Percentiles rank a stretch among this genome's conserved stretches.
Evolutionary conservation across 1,284 basidiomycete genomes (phyloP).

Genomic region (Marasmius fiardii): DNA sequence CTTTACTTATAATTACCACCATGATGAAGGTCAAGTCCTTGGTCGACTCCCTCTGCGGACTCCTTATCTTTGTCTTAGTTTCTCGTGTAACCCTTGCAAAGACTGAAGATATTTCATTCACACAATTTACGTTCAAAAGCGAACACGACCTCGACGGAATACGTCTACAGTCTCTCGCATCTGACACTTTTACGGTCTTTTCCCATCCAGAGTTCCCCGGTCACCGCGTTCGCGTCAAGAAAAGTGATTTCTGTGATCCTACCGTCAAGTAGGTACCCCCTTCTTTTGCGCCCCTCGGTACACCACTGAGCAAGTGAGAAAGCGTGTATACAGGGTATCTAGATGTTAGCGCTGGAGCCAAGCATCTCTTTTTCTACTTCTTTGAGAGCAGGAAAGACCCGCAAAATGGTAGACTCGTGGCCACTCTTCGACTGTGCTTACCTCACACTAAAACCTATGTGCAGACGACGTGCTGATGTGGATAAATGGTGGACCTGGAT

Average conservation of each 20-base stretch:
- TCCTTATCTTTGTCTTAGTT: too few species aligned
- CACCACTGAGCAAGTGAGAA: conserved; percentile 2
- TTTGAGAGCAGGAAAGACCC: conserved; percentile 76
- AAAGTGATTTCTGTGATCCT: conserved; percentile 58
- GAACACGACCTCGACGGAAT: too few species aligned
- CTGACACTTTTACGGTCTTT: conserved; percentile 39
- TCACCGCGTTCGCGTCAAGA: conserved; percentile 62
- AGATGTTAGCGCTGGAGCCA: conserved; percentile 52
- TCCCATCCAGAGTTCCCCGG: conserved; percentile 45
- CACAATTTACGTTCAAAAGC: neutral
- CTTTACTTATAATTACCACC: too few species aligned
- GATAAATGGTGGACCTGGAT: conserved; percentile 72
- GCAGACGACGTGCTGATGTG: conserved; percentile 68
- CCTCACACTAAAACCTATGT: neutral
- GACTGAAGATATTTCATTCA: too few species aligned
- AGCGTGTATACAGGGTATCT: conserved; percentile 63
- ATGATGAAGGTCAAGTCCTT: too few species aligned
- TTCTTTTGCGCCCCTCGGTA: neutral
- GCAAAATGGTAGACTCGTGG: conserved; percentile 34
- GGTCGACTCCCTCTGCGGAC: too few species aligned
- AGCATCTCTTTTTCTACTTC: conserved; percentile 76
- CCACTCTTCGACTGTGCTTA: neutral
- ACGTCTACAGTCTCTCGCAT: neutral
- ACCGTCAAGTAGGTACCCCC: conserved; percentile 48
- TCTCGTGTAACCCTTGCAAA: too few species aligned